These are phyloP conservation scores for Jaapia argillacea DNA, from an alignment of 768 basidiomycete species.

Conservation along the genomic window DNA sequence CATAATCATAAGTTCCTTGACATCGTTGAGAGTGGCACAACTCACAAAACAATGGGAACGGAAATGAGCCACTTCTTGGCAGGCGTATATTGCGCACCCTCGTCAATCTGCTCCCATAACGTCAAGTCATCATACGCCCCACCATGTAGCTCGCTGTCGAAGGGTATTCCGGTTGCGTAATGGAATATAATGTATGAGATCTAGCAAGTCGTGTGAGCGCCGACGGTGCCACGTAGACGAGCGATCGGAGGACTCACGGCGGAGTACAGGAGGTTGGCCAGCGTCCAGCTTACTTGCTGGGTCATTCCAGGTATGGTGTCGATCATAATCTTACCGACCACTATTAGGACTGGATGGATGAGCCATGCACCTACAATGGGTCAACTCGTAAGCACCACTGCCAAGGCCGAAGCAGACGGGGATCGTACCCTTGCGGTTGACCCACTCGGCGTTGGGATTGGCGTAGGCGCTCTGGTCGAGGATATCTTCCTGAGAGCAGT, in stretches of 20 bases:
- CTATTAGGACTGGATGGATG: slow-evolving; percentile 91
- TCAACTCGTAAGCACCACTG: not conserved
- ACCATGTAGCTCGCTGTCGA: slow-evolving; percentile 76
- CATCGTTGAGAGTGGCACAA: slow-evolving; percentile 8
- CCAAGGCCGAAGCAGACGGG: not conserved
- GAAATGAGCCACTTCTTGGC: slow-evolving; percentile 95
- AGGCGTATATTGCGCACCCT: slow-evolving; percentile 96
- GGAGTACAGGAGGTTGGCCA: slow-evolving; percentile 86
- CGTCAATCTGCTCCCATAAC: slow-evolving; percentile 99
- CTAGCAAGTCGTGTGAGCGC: slow-evolving; percentile 26
- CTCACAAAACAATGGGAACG: slow-evolving; percentile 84
- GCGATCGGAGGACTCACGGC: slow-evolving; percentile 45
- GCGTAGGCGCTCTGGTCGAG: slow-evolving; percentile 74
- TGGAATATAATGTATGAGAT: slow-evolving; percentile 98
- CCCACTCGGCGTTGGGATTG: slow-evolving; percentile 89
- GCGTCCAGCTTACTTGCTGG: slow-evolving; percentile 91
- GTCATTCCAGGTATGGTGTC: slow-evolving; percentile 93
- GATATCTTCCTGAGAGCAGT: slow-evolving; percentile 59
- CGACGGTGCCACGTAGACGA: not conserved
- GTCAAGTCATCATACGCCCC: slow-evolving; percentile 98
- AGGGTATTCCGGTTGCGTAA: slow-evolving; percentile 94
- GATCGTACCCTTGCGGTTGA: slow-evolving; percentile 76
- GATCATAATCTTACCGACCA: slow-evolving; percentile 82
- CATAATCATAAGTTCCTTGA: slow-evolving; percentile 4
- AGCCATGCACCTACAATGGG: slow-evolving; percentile 80